Conservation (phyloP, 768 basidiomycete genomes). For the Omphalotus guepiniiformis region DNA sequence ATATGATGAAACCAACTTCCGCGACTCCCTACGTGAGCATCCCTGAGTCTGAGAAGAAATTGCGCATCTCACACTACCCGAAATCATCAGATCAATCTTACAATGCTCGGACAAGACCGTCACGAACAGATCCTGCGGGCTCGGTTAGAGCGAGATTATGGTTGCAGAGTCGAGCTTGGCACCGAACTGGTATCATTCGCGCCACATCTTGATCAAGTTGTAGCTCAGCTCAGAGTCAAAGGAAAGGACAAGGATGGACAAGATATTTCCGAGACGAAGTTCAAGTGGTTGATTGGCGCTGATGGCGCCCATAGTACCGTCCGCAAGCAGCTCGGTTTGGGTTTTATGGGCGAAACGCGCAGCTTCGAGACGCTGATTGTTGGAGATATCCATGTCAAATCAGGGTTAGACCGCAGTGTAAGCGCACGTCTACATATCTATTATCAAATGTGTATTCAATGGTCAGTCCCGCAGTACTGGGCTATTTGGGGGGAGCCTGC, state of each 20-base stretch:
- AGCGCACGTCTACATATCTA: background rate
- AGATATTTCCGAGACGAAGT: constrained; percentile 1
- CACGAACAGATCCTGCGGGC: constrained; percentile 34
- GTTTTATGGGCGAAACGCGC: constrained; percentile 10
- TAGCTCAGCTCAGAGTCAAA: constrained; percentile 24
- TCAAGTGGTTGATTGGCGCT: constrained; percentile 12
- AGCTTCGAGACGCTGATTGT: background rate
- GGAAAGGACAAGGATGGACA: constrained; percentile 2
- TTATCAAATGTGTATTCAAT: constrained; percentile 12
- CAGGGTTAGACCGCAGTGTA: constrained; percentile 2
- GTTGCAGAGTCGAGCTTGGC: constrained; percentile 36
- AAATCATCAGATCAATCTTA: constrained; percentile 11
- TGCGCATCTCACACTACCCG: background rate
- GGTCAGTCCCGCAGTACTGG: constrained; percentile 18
- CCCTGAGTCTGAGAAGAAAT: constrained; percentile 1
- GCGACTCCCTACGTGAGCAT: constrained; percentile 10
- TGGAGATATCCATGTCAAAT: constrained; percentile 8
- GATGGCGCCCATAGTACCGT: constrained; percentile 14
- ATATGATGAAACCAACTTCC: constrained; percentile 7
- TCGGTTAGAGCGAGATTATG: constrained; percentile 25
- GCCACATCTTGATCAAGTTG: constrained; percentile 31
- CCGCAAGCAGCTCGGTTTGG: constrained; percentile 13
- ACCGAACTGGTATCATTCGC: constrained; percentile 42
- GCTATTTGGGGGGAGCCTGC: constrained; percentile 21
- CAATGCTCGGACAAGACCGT: constrained; percentile 18